Conservation (phyloP, 2,329 filamentous ascomycete genomes). For the Ceratocystis diversiconidia region DNA sequence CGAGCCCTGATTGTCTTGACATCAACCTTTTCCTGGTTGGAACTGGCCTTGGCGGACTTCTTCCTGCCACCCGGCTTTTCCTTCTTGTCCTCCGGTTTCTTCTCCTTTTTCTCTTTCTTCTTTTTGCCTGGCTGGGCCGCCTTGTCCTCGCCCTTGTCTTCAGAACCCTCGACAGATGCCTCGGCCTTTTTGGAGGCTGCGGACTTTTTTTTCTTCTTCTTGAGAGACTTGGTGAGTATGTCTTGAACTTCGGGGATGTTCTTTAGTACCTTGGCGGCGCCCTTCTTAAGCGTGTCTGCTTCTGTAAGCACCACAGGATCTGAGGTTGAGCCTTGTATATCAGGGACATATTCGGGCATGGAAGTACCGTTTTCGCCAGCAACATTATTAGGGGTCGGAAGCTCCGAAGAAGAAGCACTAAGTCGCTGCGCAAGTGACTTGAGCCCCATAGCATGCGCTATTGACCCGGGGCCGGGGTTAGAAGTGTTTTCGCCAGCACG, state of each 20-base stretch:
- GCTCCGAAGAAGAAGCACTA: background rate
- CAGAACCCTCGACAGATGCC: background rate
- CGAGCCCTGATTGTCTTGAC: conserved; percentile 24
- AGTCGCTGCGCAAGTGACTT: conserved; percentile 1
- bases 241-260: conserved; percentile 14
- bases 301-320: background rate
- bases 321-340: background rate
- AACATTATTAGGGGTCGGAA: background rate
- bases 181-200: background rate
- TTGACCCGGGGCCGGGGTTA: background rate
- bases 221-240: conserved; percentile 16
- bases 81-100: background rate
- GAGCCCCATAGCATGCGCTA: conserved; percentile 8
- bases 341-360: background rate
- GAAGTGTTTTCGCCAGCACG: background rate
- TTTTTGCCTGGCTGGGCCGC: background rate
- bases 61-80: background rate
- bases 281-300: conserved; percentile 15
- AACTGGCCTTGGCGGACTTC: background rate
- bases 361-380: background rate
- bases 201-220: conserved; percentile 14
- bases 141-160: background rate
- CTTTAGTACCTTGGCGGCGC: conserved; percentile 16
- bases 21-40: conserved; percentile 17
- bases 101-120: background rate